phyloP scores from a whole-genome alignment of 73 alveolate genomes.

The Paramecium sexaurelia region DNA sequence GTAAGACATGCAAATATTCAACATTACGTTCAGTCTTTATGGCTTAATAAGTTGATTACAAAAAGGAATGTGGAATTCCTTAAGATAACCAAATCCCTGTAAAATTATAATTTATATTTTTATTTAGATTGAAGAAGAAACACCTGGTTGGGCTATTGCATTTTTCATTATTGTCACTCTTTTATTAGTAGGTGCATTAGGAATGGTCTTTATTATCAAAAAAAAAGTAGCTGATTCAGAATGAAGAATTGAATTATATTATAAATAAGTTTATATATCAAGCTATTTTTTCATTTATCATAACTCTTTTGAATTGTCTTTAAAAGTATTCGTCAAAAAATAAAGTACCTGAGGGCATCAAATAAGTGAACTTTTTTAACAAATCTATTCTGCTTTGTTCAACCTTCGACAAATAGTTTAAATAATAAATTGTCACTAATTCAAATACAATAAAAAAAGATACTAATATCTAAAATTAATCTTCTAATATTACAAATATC shows the following conservation, averaged over 20 bases:
- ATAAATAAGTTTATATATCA: not conserved
- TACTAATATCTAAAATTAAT: not conserved
- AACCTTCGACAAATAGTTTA: not conserved
- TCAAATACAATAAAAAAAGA: not conserved
- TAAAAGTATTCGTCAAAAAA: not conserved
- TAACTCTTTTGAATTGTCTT: not conserved
- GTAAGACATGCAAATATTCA: constrained; percentile 32
- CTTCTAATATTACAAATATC: not conserved
- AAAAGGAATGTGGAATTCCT: not conserved
- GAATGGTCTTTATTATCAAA: not conserved
- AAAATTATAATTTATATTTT: not conserved
- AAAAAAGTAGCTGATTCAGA: not conserved
- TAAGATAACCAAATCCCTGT: not conserved
- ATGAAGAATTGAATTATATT: not conserved
- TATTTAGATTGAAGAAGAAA: not conserved
- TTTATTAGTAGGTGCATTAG: not conserved
- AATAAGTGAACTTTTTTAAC: not conserved
- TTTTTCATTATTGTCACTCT: not conserved
- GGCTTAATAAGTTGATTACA: not conserved
- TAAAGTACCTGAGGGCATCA: not conserved
- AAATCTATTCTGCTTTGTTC: not conserved
- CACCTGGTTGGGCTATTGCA: constrained; percentile 52
- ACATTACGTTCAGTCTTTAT: not conserved
- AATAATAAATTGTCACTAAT: not conserved
- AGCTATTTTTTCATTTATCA: not conserved